Evolutionary conservation across 2,329 filamentous ascomycete genomes (phyloP), one percentile per base, ranked within the genome.

Genomic region (Neoarthrinium moseri): DNA sequence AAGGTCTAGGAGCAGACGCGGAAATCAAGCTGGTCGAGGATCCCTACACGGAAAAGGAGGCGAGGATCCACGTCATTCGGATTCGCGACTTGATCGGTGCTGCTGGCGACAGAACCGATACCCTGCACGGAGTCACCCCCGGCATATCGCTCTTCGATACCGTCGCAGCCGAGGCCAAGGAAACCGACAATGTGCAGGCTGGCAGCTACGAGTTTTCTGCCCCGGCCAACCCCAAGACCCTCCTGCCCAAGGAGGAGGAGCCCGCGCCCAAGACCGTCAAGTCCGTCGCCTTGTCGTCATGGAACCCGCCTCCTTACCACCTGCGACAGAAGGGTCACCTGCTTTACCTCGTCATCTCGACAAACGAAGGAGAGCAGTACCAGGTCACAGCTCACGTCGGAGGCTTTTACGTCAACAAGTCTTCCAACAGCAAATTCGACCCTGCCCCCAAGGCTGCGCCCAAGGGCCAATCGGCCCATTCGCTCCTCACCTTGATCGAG

Each of bases 41-140:
- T 63, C 89, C 95, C 36, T 99, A 99, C 68, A 99, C 90, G 34
- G 94, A 99, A 73, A 97, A 96, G 73, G 94, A 99, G 71, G 92
- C 94, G 23, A 86, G 95, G 54, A 87, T 99, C 76, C 94, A 99
- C 69, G 74, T 97, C 53, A 83, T 99, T 43, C 81, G 94, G 55
- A 86, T 96, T 51, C 81, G 94, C 52, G 94, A 99, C 64, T 79
- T 99, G 54, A 91, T 99, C 57, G 94, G 94, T 39, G 92, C 92
- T 57, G 85, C 92, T 33, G 91, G 91, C 33, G 84, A 96, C 67
- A 86, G 91, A 50, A 87, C 90, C 45, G 94, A 97, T 65, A 83
- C 86, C 46, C 78, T 95, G 34, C 87, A 95, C 57, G 94, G 94
- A 49, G 83, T 96, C 47, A 77, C 89, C 45, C 86, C 94, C 1